phyloP scores from a whole-genome alignment of 441 rosid species.

The Melastoma candidum region DNA sequence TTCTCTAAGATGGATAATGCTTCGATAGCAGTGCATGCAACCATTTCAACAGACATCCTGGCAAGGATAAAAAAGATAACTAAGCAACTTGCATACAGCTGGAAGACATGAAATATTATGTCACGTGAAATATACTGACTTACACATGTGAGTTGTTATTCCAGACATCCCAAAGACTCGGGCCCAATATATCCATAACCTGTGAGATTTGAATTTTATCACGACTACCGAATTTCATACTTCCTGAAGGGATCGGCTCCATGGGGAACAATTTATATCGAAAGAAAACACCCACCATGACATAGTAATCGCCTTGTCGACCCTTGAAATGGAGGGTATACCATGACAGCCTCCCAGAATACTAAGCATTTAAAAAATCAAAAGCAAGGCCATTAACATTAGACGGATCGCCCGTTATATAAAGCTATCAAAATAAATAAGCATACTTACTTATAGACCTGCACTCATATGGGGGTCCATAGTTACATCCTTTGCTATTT shows the following conservation, averaged over 20 bases:
- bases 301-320: conserved; percentile 89
- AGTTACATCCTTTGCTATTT: conserved; percentile 96
- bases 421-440: conserved; percentile 3
- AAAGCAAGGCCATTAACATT: not conserved
- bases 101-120: too few species aligned
- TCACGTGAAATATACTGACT: conserved; percentile 18
- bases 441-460: conserved; percentile 79
- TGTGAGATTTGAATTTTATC: conserved; percentile 22
- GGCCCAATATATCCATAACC: conserved; percentile 99
- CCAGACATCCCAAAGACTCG: conserved; percentile 99
- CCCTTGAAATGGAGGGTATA: conserved; percentile 95
- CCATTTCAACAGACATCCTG: conserved; percentile 11
- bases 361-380: conserved; percentile 30
- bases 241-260: too few species aligned
- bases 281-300: conserved; percentile 54
- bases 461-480: conserved; percentile 99
- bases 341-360: conserved; percentile 97
- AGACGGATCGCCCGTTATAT: too few species aligned
- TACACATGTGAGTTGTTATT: conserved; percentile 93
- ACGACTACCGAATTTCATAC: conserved; percentile 2
- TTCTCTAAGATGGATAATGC: not conserved
- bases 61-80: not conserved
- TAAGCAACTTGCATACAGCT: not conserved
- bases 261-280: not conserved
- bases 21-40: not conserved